Base-by-base conservation (phyloP, 768 basidiomycete genomes). In the Rhizopogon rudus region DNA sequence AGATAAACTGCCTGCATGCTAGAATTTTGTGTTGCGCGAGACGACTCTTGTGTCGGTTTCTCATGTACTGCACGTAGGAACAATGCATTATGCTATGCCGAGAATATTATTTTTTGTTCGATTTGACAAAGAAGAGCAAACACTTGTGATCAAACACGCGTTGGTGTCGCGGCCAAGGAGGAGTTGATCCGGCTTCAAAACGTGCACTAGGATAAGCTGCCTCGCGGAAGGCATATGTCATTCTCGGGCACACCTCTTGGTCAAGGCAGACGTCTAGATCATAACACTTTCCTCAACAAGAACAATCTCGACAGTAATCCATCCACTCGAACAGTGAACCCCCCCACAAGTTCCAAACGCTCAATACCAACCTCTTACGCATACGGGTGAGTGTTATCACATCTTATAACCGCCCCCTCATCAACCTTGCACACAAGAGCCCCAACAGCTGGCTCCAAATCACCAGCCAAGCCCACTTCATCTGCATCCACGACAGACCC, bases 231-330 rank as follows among this genome's bases (percentile, higher is more conserved):
- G 35, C 35, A 37, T 37, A 92, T 92, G 89, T 91, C 88, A 73
- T 92, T 92, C 83, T 80, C 87, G 69, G 81, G 84, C 71, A 91
- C 89, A 69, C 87, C 89, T 55, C 73, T 91, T 61, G 86, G 85
- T 74, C 86, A 89, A 83, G 86, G 84, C 77, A 87, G 88, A 80
- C 85, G 89, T 75, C 82, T 91, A 68, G 88, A 90, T 81, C 88
- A 86, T 69, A 75, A 77, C 69, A 79, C 87, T 51, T 91, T 92
- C 67, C 82, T 89, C 69, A 84, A 83, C 57, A 88, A 87, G 66
- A 68, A 61, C 12, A 37, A 64, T 46, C 56, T 56, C 51, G 76
- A 72, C 25, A 60, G 61, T 59, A 59, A 49, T 16, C 56, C 40
- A 63, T 62, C 44, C 63, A 63, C 35, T 60, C 67, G 70, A 52